Evolutionary conservation across 2,329 filamentous ascomycete species (phyloP), one percentile per base, ranked within the genome.

Genomic region (Cercospora sp.): DNA sequence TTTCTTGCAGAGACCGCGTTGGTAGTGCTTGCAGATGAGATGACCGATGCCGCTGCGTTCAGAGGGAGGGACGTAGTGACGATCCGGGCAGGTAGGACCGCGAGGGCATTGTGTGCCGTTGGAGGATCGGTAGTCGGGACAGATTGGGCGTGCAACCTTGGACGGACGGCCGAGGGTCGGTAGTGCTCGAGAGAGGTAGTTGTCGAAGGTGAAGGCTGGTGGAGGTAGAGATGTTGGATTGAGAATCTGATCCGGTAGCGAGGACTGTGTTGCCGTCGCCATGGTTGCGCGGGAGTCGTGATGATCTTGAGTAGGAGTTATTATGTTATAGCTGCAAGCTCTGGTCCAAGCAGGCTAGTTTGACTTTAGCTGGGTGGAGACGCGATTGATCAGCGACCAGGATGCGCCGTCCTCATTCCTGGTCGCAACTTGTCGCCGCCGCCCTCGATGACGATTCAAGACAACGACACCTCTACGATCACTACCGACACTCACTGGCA

Each of bases 11-110:
- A 99, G 88, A 0, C 94, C 94, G 72, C 96, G 92, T 77, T 98
- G 89, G 90, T 95, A 98, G 85, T 98, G 95, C 84, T 99, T 99
- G 88, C 95, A 99, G 69, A 99, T 94, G 16, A 98, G 88, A 65
- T 78, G 75, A n/a, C 72, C 72, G 66, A 78, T 76, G 16, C 74
- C 76, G 5, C 72, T 74, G 16, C 75, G 73, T 61, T 77, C 76
- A 66, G 72, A 77, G 87, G 83, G 83, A 26, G 82, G 80, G 5
- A 82, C 79, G 68, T 82, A 83, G 83, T 98, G 94, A 61, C 93
- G 91, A 80, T 98, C 93, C 1, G 93, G 88, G 80, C 95, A 98
- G 66, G 88, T 86, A 70, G 90, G 89, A 45, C 94, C 94, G 70
- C 94, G 86, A 0, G 94, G 93, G 78, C 95, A 98, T 81, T 93